A percentile compares a stretch with the other conserved stretches of the same genome.
Evolutionary conservation across 2,329 filamentous ascomycete genomes (phyloP).

Genomic region (Lachnellula subtilissima): DNA sequence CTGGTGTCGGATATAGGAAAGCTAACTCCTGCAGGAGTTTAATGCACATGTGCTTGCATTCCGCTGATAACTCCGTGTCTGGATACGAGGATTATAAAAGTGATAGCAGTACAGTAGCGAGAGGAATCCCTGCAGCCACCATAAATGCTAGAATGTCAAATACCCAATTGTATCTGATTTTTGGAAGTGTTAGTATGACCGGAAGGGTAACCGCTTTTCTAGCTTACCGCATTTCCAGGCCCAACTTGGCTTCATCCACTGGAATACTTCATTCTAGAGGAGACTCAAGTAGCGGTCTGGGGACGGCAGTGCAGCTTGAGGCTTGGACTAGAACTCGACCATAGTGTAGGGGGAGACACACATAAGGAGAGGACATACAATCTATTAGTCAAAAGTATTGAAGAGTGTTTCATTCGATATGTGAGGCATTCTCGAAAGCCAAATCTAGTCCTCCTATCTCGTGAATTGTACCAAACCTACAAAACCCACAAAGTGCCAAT

Average conservation of each 20-base stretch:
- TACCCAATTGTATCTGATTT: constrained; percentile 29
- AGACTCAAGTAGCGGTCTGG: background rate
- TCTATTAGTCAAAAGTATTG: background rate
- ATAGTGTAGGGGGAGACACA: no score
- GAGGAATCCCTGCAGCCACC: constrained; percentile 1
- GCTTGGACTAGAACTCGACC: background rate
- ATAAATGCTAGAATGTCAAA: constrained; percentile 16
- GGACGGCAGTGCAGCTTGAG: background rate
- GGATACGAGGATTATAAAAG: constrained; percentile 9
- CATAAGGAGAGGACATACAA: background rate
- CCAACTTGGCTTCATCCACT: background rate
- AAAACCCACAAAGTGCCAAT: background rate
- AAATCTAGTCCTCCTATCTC: background rate
- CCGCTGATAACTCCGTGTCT: constrained; percentile 2
- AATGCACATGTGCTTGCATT: constrained; percentile 9
- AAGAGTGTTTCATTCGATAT: background rate
- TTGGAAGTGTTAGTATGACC: constrained; percentile 27
- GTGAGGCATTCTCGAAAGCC: background rate
- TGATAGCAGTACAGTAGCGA: constrained; percentile 12
- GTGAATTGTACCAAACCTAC: background rate
- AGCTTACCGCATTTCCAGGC: constrained; percentile 10
- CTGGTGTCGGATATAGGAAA: constrained; percentile 10
- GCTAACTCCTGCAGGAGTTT: constrained; percentile 12
- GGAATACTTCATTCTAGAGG: background rate
- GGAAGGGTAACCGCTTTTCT: constrained; percentile 15